A percentile compares a stretch with the other conserved stretches of the same genome.
These are phyloP conservation scores for Rehmannia glutinosa DNA, from an alignment of 257 asterid species.

Conservation along the genomic window DNA sequence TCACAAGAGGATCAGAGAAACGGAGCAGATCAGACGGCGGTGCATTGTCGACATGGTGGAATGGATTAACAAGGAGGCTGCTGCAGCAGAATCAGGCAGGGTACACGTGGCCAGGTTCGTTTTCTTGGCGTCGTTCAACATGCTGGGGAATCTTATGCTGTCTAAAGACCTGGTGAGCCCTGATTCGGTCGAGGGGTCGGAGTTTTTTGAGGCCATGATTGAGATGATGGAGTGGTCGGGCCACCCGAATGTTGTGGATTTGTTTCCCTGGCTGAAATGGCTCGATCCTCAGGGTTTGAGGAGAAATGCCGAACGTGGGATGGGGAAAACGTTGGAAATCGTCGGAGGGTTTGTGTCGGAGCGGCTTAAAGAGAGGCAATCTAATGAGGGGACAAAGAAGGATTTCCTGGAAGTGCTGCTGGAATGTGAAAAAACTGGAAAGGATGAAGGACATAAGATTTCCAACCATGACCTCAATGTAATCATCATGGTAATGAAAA, in stretches of 20 bases:
- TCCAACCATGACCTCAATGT: constrained; percentile 43
- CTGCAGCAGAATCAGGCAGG: neutral
- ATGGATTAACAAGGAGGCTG: constrained; percentile 33
- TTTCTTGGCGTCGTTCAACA: constrained; percentile 52
- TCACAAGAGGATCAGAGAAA: constrained; percentile 32
- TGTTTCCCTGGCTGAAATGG: constrained; percentile 46
- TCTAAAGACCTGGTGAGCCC: constrained; percentile 48
- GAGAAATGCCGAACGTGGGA: constrained; percentile 32
- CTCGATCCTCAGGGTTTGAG: constrained; percentile 55
- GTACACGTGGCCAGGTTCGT: constrained; percentile 48
- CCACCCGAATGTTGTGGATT: constrained; percentile 40
- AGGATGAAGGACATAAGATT: constrained; percentile 22
- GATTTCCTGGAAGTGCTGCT: constrained; percentile 54
- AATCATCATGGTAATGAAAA: constrained; percentile 40
- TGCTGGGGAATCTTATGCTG: constrained; percentile 52
- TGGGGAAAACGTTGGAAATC: constrained; percentile 34
- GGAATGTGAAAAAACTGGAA: constrained; percentile 25
- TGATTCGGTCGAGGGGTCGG: constrained; percentile 36
- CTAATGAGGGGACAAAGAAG: constrained; percentile 15
- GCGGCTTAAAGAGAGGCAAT: constrained; percentile 23
- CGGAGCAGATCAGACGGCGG: constrained; percentile 36
- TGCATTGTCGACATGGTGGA: constrained; percentile 41
- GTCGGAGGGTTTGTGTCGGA: constrained; percentile 34
- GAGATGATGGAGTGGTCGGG: constrained; percentile 54
- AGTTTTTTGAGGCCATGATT: constrained; percentile 43